Percentiles rank a stretch among this genome's conserved stretches.
Conservation (phyloP, 345 rosid species). For the Mangifera indica region DNA sequence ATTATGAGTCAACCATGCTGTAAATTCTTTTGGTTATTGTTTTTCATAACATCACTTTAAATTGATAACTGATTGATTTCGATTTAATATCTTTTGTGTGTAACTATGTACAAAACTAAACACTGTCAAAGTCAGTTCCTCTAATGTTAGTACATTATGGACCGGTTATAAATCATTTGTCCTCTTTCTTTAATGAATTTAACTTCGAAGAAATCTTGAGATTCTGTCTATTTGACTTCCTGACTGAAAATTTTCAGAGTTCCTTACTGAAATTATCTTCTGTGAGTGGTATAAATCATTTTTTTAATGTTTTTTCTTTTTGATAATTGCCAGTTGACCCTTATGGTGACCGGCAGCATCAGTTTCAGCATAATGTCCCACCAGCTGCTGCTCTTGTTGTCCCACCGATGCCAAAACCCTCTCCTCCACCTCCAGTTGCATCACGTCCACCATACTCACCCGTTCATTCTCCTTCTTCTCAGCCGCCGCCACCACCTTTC, state of each 20-base stretch:
- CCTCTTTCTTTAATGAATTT: neutral
- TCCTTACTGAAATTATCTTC: neutral
- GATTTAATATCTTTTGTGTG: neutral
- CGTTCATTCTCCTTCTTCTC: constrained; percentile 18
- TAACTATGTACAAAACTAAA: no score
- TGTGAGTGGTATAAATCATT: neutral
- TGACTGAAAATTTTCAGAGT: neutral
- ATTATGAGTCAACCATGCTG: neutral
- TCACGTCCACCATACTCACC: constrained; percentile 31
- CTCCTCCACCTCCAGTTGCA: constrained; percentile 35
- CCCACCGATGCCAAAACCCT: constrained; percentile 36
- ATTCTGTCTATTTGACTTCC: neutral
- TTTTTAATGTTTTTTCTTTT: neutral
- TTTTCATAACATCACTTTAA: neutral
- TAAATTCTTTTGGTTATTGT: neutral
- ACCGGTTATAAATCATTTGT: neutral
- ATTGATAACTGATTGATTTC: neutral
- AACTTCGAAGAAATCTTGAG: neutral
- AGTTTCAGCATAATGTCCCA: constrained; percentile 62
- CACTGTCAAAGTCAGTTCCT: no score
- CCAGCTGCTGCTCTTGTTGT: constrained; percentile 38
- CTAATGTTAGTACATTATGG: neutral
- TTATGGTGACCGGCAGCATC: constrained; percentile 52
- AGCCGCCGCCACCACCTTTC: constrained; percentile 41
- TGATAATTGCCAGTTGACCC: constrained; percentile 42